Evolutionary conservation across 2,329 filamentous ascomycete genomes (phyloP).

Genomic region (Phoma sp.): DNA sequence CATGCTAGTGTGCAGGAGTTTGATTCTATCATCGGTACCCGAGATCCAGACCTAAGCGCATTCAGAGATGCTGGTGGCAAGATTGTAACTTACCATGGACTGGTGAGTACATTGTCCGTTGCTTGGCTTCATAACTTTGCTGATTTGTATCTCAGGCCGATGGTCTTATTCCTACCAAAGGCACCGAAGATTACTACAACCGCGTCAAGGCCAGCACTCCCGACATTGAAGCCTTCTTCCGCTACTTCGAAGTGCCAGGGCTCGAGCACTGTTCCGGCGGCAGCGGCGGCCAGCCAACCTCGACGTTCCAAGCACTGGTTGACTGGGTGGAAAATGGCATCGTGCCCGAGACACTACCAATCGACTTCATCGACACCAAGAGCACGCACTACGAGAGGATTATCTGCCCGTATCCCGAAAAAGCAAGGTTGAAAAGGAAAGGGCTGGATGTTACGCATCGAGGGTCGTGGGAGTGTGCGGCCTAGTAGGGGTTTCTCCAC

Average conservation of each 20-base stretch:
- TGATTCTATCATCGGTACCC: constrained; percentile 19
- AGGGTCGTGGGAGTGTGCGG: background rate
- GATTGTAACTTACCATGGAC: constrained; percentile 31
- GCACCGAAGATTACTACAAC: background rate
- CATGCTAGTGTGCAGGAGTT: constrained; percentile 17
- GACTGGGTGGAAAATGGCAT: constrained; percentile 22
- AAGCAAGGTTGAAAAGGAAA: background rate
- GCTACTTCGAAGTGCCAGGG: background rate
- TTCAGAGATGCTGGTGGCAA: constrained; percentile 31
- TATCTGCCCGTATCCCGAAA: background rate
- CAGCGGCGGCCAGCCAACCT: constrained; percentile 5
- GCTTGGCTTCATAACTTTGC: background rate
- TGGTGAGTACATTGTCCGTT: background rate
- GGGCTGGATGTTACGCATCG: background rate
- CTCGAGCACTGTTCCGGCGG: constrained; percentile 22
- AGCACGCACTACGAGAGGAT: background rate
- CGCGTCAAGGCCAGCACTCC: background rate
- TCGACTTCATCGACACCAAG: background rate
- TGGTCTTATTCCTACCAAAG: background rate
- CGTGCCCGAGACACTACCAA: constrained; percentile 12
- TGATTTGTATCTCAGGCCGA: background rate
- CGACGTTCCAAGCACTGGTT: constrained; percentile 12
- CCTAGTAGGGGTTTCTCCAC: background rate
- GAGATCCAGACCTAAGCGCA: constrained; percentile 12
- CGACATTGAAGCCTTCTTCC: background rate